phyloP scores from a whole-genome alignment of 768 basidiomycete genomes.

The Sarcodon sp. region DNA sequence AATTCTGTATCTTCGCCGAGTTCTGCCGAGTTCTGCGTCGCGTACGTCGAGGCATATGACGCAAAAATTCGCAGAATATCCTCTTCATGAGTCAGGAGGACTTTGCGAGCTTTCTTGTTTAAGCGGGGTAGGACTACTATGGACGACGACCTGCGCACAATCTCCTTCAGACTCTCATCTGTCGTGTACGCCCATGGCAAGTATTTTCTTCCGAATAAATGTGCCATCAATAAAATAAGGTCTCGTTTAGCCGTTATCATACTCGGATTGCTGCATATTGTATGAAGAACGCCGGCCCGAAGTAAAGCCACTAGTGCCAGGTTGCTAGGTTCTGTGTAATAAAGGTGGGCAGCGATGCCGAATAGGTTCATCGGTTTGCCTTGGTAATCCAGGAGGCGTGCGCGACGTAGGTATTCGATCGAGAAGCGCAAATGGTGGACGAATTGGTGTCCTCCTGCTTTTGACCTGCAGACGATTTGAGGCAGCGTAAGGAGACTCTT shows the following conservation, averaged over 20 bases:
- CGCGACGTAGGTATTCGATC: conserved; percentile 56
- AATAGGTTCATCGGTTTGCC: conserved; percentile 50
- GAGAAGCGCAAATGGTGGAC: conserved; percentile 57
- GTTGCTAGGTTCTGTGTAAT: conserved; percentile 62
- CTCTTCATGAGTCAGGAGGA: conserved; percentile 32
- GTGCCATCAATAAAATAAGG: conserved; percentile 43
- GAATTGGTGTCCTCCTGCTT: conserved; percentile 41
- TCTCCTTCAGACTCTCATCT: conserved; percentile 17
- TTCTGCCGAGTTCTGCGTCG: conserved; percentile 20
- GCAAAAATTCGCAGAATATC: conserved; percentile 42
- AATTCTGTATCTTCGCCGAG: conserved; percentile 32
- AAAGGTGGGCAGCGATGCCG: conserved; percentile 39
- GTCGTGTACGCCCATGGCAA: conserved; percentile 31
- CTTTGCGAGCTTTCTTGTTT: conserved; percentile 21
- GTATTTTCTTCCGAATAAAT: conserved; percentile 52
- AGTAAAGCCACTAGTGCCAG: conserved; percentile 49
- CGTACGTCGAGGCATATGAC: conserved; percentile 39
- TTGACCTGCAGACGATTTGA: conserved; percentile 42
- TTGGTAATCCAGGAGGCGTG: conserved; percentile 33
- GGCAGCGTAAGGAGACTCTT: conserved; percentile 42
- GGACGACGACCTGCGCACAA: conserved; percentile 37
- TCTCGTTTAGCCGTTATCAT: conserved; percentile 29
- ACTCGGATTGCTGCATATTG: conserved; percentile 31
- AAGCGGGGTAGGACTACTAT: conserved; percentile 42
- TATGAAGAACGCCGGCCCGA: conserved; percentile 43